These are phyloP conservation scores for Verbascum thapsus DNA, from an alignment of 257 asterid genomes.

Conservation along the genomic window DNA sequence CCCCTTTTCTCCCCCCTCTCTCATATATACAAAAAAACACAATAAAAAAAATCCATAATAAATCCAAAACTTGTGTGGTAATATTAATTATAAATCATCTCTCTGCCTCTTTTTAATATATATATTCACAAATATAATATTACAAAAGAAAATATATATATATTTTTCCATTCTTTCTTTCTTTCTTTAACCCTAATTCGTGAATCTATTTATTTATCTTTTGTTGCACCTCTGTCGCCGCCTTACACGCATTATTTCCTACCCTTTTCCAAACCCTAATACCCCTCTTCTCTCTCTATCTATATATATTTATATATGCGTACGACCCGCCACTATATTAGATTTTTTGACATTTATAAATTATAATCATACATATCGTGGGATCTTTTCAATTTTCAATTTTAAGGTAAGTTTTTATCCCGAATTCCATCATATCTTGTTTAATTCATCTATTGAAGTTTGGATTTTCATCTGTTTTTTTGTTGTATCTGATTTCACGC, in stretches of 20 bases:
- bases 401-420: constrained; percentile 1
- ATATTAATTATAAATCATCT: too few relatives aligned
- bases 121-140: not conserved
- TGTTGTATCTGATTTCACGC: not conserved
- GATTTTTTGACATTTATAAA: not conserved
- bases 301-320: not conserved
- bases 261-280: constrained; percentile 20
- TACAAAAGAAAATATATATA: not conserved
- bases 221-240: not conserved
- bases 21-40: too few relatives aligned
- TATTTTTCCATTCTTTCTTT: too few relatives aligned
- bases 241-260: constrained; percentile 14
- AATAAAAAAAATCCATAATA: too few relatives aligned
- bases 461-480: not conserved
- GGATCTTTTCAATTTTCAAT: not conserved
- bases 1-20: too few relatives aligned
- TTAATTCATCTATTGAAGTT: not conserved
- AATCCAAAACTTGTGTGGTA: too few relatives aligned
- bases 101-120: too few relatives aligned
- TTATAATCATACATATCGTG: not conserved
- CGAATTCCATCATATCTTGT: not conserved
- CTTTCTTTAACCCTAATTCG: not conserved
- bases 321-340: not conserved
- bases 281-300: constrained; percentile 13
- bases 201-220: not conserved